Conservation (phyloP, 495 filamentous ascomycete genomes). For the Podospora anserina region DNA sequence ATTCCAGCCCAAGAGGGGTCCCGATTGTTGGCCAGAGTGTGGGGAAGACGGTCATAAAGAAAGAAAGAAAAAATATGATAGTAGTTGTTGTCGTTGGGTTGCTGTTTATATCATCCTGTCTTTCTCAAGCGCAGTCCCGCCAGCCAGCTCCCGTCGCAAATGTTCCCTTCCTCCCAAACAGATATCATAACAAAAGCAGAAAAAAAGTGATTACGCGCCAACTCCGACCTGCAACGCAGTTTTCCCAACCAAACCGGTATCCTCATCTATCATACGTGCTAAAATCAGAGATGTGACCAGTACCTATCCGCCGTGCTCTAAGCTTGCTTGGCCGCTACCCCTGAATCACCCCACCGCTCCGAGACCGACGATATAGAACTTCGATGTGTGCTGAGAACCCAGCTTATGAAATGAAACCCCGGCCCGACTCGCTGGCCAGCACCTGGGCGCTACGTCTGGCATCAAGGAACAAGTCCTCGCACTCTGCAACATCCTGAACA, state of each 20-base stretch:
- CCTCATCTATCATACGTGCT: constrained; percentile 33
- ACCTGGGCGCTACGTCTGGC: constrained; percentile 76
- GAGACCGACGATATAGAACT: background rate
- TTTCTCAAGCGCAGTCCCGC: constrained; percentile 10
- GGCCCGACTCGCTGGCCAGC: constrained; percentile 60
- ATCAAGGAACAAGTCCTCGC: constrained; percentile 86
- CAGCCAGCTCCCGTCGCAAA: constrained; percentile 18
- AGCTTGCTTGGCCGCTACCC: constrained; percentile 18
- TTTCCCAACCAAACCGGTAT: constrained; percentile 31
- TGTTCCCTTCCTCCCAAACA: constrained; percentile 8
- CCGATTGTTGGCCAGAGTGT: background rate
- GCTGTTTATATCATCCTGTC: constrained; percentile 8
- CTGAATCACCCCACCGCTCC: constrained; percentile 8
- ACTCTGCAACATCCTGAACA: constrained; percentile 79
- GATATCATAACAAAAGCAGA: constrained; percentile 9
- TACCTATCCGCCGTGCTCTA: constrained; percentile 14
- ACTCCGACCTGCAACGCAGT: constrained; percentile 31
- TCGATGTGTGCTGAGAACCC: background rate
- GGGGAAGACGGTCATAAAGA: background rate
- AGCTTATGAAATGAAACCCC: constrained; percentile 57
- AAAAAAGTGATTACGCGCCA: constrained; percentile 21
- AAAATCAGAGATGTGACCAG: constrained; percentile 40
- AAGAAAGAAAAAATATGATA: background rate
- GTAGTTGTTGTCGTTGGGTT: constrained; percentile 4
- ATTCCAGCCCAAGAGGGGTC: background rate